Base-by-base conservation (phyloP, 495 filamentous ascomycete genomes). In the Podospora didyma region DNA sequence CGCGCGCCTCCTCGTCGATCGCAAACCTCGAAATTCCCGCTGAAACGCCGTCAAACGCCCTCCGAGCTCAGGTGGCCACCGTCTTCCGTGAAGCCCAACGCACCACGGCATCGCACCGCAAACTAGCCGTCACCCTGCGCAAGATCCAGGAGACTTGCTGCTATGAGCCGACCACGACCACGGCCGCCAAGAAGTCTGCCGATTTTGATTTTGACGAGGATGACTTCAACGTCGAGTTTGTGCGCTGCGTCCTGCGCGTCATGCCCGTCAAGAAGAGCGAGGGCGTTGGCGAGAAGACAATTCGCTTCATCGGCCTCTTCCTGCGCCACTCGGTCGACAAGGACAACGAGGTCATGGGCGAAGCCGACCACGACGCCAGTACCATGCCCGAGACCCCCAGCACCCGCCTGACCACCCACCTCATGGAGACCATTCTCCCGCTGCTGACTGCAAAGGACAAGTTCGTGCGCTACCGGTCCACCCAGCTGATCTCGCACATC, bases 261-360 rank as follows among this genome's bases (percentile, higher is more conserved):
- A 79, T 97, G 75, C 77, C 84, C 2, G 87, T 97, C 23, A 96
- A 96, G 78, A 97, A 96, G 78, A 87, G 87, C 35, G 94, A 99
- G 73, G 79, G 83, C 26, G 92, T 89, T 3, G 94, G 91, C 22
- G 94, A 99, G 69, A 84, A 89, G 57, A 78, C 87, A 37, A 78
- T 97, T 50, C 80, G 89, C 42, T 97, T 97, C 69, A 73, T 93
- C 62, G 92, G 89, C 19, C 74, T 88, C 37, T 99, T 95, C 72
- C 69, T 99, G 59, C 84, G 83, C 46, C 82, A 91, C 68, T 85
- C 94, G 11, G 82, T 81, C 45, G 91, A 95, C 68, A 96, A 95
- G 75, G 89, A 89, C 79, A 79, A 77, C 69, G 75, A 79, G 56
- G 66, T 74, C 48, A 58, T 74, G 35, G 69, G 70, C 10, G 77